phyloP scores from a whole-genome alignment of 2,329 filamentous ascomycete species.

The Pestalotiopsis sp. region DNA sequence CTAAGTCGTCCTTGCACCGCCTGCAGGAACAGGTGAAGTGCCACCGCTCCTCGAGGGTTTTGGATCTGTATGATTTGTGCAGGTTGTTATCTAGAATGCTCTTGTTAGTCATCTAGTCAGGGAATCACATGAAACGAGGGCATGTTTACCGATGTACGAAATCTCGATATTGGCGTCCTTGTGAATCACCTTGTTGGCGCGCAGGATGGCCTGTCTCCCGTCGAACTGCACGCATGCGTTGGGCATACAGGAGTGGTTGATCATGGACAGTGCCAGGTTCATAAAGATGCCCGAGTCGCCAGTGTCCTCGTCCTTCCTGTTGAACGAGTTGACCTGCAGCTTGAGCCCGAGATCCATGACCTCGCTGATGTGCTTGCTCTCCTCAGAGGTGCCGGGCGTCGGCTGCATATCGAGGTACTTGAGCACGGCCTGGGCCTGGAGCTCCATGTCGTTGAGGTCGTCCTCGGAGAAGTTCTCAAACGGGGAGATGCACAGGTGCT shows the following conservation, averaged over 20 bases:
- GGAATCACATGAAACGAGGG: background rate
- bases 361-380: slow-evolving; percentile 33
- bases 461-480: slow-evolving; percentile 27
- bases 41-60: slow-evolving; percentile 47
- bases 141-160: slow-evolving; percentile 57
- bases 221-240: slow-evolving; percentile 61
- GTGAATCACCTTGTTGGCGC: slow-evolving; percentile 51
- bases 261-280: slow-evolving; percentile 58
- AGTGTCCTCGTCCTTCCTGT: slow-evolving; percentile 54
- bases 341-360: slow-evolving; percentile 45
- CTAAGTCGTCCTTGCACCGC: slow-evolving; percentile 53
- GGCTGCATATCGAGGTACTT: slow-evolving; percentile 45
- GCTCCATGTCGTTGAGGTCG: slow-evolving; percentile 47
- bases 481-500: slow-evolving; percentile 48
- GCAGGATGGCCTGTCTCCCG: slow-evolving; percentile 52
- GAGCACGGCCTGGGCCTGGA: slow-evolving; percentile 54
- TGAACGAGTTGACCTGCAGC: slow-evolving; percentile 66
- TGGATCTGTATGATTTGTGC: slow-evolving; percentile 43
- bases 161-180: slow-evolving; percentile 61
- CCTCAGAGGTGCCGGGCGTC: slow-evolving; percentile 22
- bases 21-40: slow-evolving; percentile 55
- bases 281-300: slow-evolving; percentile 58
- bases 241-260: slow-evolving; percentile 65
- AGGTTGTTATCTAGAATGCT: slow-evolving; percentile 47
- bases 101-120: background rate